These are phyloP conservation scores for Colletotrichum australisinense DNA, from an alignment of 2,329 filamentous ascomycete species.

Conservation along the genomic window DNA sequence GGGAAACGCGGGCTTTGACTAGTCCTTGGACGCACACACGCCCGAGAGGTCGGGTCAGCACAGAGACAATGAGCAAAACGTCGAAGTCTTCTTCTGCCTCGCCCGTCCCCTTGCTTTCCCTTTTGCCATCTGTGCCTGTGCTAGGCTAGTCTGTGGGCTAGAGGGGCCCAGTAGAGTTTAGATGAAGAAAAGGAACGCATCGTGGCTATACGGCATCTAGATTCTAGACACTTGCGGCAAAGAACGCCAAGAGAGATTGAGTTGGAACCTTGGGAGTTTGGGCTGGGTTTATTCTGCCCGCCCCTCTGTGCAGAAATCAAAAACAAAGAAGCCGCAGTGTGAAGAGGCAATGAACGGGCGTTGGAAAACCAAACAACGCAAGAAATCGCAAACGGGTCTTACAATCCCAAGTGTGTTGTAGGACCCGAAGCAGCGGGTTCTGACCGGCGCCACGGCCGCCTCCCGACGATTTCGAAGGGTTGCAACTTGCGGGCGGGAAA, in stretches of 20 bases:
- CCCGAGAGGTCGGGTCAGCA: neutral
- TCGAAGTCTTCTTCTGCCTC: neutral
- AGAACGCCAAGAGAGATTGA: neutral
- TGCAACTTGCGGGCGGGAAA: neutral
- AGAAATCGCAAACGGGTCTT: conserved; percentile 22
- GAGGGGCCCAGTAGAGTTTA: neutral
- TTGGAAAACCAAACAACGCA: neutral
- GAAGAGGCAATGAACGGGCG: neutral
- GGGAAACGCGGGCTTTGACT: neutral
- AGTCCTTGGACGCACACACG: neutral
- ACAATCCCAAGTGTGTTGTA: conserved; percentile 9
- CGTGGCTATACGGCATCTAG: neutral
- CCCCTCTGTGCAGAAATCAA: neutral
- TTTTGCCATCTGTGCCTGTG: neutral
- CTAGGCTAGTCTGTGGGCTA: neutral
- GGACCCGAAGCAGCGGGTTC: conserved; percentile 33
- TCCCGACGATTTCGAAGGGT: neutral
- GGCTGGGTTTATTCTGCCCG: neutral
- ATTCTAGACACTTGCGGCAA: neutral
- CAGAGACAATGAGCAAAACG: neutral
- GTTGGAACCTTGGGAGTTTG: neutral
- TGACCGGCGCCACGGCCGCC: conserved; percentile 31
- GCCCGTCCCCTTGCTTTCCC: neutral
- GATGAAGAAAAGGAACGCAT: neutral
- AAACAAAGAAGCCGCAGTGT: neutral